Percentiles rank a stretch among this genome's conserved stretches.
These are phyloP conservation scores for Tricholoma bakamatsutake DNA, from an alignment of 768 basidiomycete genomes.

Conservation along the genomic window DNA sequence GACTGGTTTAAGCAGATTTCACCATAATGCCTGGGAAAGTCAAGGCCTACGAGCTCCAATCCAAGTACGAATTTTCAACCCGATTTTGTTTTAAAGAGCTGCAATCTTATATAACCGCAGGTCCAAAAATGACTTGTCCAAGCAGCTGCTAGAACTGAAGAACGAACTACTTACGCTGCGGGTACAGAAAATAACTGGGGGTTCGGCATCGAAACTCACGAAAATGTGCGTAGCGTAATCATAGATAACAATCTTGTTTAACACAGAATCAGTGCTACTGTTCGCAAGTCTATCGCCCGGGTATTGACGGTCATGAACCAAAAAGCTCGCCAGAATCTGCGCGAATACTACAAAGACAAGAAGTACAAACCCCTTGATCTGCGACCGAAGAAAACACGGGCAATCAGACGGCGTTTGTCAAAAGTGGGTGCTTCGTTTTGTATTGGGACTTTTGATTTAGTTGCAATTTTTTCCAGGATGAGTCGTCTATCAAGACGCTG, in stretches of 20 bases:
- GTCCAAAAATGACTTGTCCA: constrained; percentile 94
- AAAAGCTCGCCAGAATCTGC: constrained; percentile 93
- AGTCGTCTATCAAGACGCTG: constrained; percentile 79
- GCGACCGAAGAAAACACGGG: constrained; percentile 96
- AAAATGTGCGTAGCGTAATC: constrained; percentile 71
- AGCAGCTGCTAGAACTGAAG: constrained; percentile 93
- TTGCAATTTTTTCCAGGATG: constrained; percentile 47
- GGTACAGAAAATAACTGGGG: constrained; percentile 97
- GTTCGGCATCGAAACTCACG: constrained; percentile 91
- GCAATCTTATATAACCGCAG: constrained; percentile 34
- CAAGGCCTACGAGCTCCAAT: constrained; percentile 94
- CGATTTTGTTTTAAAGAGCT: not conserved
- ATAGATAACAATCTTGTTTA: not conserved
- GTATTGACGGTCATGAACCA: constrained; percentile 98
- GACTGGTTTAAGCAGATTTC: constrained; percentile 11
- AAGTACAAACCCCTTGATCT: constrained; percentile 97
- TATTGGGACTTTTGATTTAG: not conserved
- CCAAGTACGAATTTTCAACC: constrained; percentile 58
- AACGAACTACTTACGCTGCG: constrained; percentile 88
- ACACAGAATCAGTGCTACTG: constrained; percentile 58
- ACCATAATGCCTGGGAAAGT: constrained; percentile 83
- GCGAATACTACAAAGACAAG: constrained; percentile 97
- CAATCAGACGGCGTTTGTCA: constrained; percentile 92
- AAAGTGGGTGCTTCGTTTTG: constrained; percentile 46
- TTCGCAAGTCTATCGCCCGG: constrained; percentile 98